Percentiles rank a stretch among this genome's conserved stretches.
Evolutionary conservation across 176 grass and related monocot species (phyloP).

Genomic region (Tillandsia fasciculata): DNA sequence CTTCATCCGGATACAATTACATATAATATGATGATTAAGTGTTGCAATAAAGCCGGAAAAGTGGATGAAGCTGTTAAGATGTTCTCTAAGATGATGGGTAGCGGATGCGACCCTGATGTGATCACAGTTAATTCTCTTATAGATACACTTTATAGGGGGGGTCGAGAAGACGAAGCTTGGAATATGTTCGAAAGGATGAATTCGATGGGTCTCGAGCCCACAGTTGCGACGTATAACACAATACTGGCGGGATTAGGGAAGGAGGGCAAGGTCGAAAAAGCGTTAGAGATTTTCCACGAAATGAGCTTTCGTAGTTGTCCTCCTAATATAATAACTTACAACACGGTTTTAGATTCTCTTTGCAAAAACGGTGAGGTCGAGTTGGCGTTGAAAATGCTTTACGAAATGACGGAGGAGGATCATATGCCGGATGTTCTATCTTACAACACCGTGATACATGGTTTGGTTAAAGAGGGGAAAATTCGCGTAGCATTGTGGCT

Average conservation of each 20-base stretch:
- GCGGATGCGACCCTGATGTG: slow-evolving; percentile 49
- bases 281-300: slow-evolving; percentile 50
- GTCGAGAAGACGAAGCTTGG: slow-evolving; percentile 75
- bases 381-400: slow-evolving; percentile 53
- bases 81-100: slow-evolving; percentile 81
- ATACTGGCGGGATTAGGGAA: slow-evolving; percentile 84
- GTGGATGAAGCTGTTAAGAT: slow-evolving; percentile 55
- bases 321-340: slow-evolving; percentile 76
- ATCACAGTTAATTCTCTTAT: slow-evolving; percentile 74
- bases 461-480: slow-evolving; percentile 73
- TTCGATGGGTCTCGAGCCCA: slow-evolving; percentile 60
- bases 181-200: slow-evolving; percentile 57
- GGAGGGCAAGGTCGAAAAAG: slow-evolving; percentile 77
- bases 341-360: slow-evolving; percentile 82
- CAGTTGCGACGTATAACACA: slow-evolving; percentile 67
- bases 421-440: slow-evolving; percentile 66
- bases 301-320: slow-evolving; percentile 43
- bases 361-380: slow-evolving; percentile 85
- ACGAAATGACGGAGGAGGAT: slow-evolving; percentile 55
- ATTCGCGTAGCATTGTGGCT: slow-evolving; percentile 57
- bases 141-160: slow-evolving; percentile 67
- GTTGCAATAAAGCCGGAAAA: slow-evolving; percentile 71
- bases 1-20: slow-evolving; percentile 69
- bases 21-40: slow-evolving; percentile 98
- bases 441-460: slow-evolving; percentile 77